phyloP scores from a whole-genome alignment of 2,329 filamentous ascomycete genomes.

The Cercospora sp. region DNA sequence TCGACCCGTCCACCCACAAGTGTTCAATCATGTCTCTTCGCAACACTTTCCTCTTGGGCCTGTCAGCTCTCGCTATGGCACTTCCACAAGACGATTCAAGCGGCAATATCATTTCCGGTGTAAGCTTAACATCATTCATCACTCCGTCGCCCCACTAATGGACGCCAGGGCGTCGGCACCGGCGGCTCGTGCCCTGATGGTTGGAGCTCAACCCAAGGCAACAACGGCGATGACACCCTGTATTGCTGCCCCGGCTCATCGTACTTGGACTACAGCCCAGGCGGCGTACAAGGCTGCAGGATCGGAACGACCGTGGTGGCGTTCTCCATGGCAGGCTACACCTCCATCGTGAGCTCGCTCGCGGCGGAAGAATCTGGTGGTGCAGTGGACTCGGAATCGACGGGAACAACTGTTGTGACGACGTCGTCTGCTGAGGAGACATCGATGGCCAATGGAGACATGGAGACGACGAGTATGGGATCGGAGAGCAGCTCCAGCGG shows the following conservation, averaged over 20 bases:
- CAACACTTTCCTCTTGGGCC: not conserved
- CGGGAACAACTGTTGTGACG: not conserved
- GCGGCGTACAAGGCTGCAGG: not conserved
- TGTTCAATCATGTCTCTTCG: not conserved
- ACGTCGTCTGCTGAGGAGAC: not conserved
- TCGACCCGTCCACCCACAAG: not conserved
- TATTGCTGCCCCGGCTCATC: not conserved
- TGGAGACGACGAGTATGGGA: not conserved
- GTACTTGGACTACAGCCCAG: not conserved
- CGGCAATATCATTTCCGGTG: not conserved
- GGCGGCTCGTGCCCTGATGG: not conserved
- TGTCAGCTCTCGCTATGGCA: not conserved
- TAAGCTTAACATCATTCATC: not conserved
- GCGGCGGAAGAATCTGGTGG: not conserved
- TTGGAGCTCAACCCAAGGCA: not conserved
- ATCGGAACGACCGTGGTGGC: not conserved
- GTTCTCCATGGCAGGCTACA: constrained; percentile 1
- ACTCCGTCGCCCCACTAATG: too few species aligned
- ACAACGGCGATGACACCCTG: not conserved
- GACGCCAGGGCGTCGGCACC: too few species aligned
- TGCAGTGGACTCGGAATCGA: not conserved
- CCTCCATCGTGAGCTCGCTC: not conserved
- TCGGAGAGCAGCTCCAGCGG: not conserved
- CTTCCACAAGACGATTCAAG: not conserved
- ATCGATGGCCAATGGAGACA: not conserved